These are phyloP conservation scores for Phallus indusiatus DNA, from an alignment of 768 basidiomycete genomes.

Conservation along the genomic window DNA sequence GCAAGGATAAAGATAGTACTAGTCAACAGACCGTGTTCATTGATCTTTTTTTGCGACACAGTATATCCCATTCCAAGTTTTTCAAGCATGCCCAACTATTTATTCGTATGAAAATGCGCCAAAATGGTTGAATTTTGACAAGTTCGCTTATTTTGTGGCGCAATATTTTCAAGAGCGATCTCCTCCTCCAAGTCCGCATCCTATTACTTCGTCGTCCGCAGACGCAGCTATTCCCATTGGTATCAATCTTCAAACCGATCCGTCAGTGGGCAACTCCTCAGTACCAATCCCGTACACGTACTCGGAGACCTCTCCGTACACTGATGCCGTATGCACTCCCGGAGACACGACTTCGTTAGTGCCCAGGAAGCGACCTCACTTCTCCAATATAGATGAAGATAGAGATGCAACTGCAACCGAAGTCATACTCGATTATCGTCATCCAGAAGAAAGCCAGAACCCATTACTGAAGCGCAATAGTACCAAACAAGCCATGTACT, in stretches of 20 bases:
- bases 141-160: conserved; percentile 3
- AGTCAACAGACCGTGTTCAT: background rate
- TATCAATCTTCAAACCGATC: too few relatives aligned
- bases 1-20: background rate
- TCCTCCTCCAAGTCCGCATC: background rate
- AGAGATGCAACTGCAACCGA: too few relatives aligned
- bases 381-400: too few relatives aligned
- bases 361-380: too few relatives aligned
- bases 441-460: too few relatives aligned
- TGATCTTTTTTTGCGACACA: background rate
- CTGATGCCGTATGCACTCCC: background rate
- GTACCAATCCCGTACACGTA: too few relatives aligned
- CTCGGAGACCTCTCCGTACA: background rate
- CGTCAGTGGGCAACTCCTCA: too few relatives aligned
- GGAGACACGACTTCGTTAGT: background rate
- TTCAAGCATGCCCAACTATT: conserved; percentile 6
- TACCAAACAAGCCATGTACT: background rate
- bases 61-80: conserved; percentile 4
- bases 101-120: conserved; percentile 6
- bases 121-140: conserved; percentile 2
- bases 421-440: too few relatives aligned
- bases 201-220: background rate
- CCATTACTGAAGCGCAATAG: background rate
- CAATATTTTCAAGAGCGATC: conserved; percentile 2
- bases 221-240: background rate